These are phyloP conservation scores for Sclerospora graminicola DNA, from an alignment of 352 stramenopile species.

Conservation along the genomic window DNA sequence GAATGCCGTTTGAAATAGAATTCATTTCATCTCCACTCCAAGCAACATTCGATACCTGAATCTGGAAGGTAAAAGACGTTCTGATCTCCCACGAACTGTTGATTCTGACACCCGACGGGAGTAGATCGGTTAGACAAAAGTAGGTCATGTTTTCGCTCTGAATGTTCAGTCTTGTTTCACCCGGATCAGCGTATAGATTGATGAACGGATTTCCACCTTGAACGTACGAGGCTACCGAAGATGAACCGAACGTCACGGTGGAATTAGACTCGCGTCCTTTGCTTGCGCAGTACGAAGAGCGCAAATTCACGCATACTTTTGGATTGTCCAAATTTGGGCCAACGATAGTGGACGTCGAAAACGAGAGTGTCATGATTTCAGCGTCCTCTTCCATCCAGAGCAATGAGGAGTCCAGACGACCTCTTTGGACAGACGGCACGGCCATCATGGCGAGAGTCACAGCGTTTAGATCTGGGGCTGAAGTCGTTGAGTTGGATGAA, in stretches of 20 bases:
- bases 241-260: constrained; percentile 38
- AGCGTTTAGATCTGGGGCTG: constrained; percentile 24
- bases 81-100: constrained; percentile 65
- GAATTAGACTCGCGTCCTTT: constrained; percentile 35
- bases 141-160: constrained; percentile 52
- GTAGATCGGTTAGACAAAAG: constrained; percentile 60
- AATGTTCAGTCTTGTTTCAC: constrained; percentile 37
- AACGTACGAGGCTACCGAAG: constrained; percentile 39
- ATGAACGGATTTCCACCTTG: constrained; percentile 74
- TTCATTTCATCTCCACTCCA: constrained; percentile 25
- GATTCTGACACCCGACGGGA: constrained; percentile 43
- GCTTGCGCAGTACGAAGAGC: constrained; percentile 32
- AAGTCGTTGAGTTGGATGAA: constrained; percentile 17
- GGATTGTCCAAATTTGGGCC: constrained; percentile 45
- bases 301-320: constrained; percentile 61
- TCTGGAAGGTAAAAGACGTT: constrained; percentile 61
- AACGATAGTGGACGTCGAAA: constrained; percentile 66
- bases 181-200: constrained; percentile 48
- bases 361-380: constrained; percentile 57
- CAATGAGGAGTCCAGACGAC: constrained; percentile 54
- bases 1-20: constrained; percentile 16
- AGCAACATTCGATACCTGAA: constrained; percentile 44
- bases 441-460: constrained; percentile 55
- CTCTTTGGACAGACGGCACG: constrained; percentile 27
- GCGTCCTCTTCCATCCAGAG: constrained; percentile 67